Evolutionary conservation across 805 yeast species (phyloP).

Genomic region (Isabelozyma rhagii): DNA sequence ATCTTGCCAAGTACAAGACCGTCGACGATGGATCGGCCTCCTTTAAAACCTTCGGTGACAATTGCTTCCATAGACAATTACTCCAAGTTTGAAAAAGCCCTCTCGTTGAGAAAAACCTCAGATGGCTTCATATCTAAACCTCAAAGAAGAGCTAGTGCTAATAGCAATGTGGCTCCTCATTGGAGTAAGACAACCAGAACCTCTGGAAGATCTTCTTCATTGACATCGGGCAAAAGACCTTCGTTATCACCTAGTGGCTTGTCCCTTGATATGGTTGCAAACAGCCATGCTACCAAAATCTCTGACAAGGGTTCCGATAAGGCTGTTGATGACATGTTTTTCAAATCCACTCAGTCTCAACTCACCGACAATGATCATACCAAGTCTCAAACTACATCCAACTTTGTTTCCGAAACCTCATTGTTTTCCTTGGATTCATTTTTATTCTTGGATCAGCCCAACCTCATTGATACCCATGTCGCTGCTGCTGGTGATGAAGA

Average conservation of each 20-base stretch:
- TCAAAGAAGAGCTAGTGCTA: background rate
- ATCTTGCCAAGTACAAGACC: constrained; percentile 2
- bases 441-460: background rate
- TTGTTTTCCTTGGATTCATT: constrained; percentile 1
- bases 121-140: background rate
- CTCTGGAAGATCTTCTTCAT: background rate
- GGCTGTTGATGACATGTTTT: background rate
- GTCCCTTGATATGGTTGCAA: background rate
- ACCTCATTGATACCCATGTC: background rate
- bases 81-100: constrained; percentile 2
- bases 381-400: too few species aligned
- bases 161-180: background rate
- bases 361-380: too few species aligned
- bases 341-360: background rate
- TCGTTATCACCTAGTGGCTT: background rate
- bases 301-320: background rate
- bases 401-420: background rate
- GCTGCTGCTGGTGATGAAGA: background rate
- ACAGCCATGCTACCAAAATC: background rate
- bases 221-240: background rate
- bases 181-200: background rate
- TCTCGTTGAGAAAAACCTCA: background rate
- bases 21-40: constrained; percentile 6
- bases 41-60: constrained; percentile 21
- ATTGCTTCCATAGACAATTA: constrained; percentile 17